A percentile compares a stretch with the other conserved stretches of the same genome.
Conservation (phyloP, 257 asterid genomes). For the Nicotiana tomentosiformis region DNA sequence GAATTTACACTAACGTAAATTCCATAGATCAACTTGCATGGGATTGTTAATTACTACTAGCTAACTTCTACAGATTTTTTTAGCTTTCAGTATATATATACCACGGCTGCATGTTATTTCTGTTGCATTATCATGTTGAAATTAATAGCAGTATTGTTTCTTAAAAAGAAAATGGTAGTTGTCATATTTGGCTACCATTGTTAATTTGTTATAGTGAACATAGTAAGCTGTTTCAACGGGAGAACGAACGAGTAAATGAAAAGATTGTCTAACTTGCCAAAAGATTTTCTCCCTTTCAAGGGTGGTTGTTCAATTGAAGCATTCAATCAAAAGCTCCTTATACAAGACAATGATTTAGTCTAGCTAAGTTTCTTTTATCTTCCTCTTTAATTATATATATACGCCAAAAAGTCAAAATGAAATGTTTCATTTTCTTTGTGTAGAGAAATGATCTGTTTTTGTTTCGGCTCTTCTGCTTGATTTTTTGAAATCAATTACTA, state of each 20-base stretch:
- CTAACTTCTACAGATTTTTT: neutral
- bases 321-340: neutral
- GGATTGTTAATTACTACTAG: conserved; percentile 29
- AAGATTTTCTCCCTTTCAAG: neutral
- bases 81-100: neutral
- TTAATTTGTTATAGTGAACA: neutral
- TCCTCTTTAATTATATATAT: neutral
- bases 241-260: neutral
- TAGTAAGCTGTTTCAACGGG: neutral
- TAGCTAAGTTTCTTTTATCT: neutral
- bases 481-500: too few relatives aligned
- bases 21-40: conserved; percentile 61
- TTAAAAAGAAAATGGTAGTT: neutral
- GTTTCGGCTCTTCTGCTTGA: too few relatives aligned
- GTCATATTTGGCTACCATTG: neutral
- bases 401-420: neutral
- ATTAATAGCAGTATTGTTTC: neutral
- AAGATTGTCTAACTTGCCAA: neutral
- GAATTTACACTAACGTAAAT: conserved; percentile 26
- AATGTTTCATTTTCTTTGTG: too few relatives aligned
- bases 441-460: too few relatives aligned
- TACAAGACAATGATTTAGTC: neutral
- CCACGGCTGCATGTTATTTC: neutral
- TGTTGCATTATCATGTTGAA: neutral
- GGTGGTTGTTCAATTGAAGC: neutral